Conservation (phyloP, 345 rosid species). For the Chamaenerion angustifolium region DNA sequence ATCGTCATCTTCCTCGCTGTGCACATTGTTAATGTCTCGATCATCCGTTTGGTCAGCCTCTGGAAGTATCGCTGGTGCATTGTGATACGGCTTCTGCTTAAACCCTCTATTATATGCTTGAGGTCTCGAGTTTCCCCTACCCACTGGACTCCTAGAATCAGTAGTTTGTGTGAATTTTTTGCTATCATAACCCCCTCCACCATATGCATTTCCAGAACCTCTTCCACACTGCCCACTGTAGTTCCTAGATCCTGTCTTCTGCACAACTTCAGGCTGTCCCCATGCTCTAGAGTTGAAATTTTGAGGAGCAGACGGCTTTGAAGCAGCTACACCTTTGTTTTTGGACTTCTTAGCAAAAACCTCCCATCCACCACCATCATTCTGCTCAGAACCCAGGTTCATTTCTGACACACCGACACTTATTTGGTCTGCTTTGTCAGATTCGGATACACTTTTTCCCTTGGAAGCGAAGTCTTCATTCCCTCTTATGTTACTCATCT, state of each 20-base stretch:
- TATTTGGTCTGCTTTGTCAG: constrained; percentile 33
- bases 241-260: constrained; percentile 23
- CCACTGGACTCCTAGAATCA: constrained; percentile 26
- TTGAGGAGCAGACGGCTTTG: constrained; percentile 30
- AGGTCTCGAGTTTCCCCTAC: constrained; percentile 36
- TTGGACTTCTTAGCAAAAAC: constrained; percentile 37
- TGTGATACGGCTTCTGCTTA: constrained; percentile 15
- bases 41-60: constrained; percentile 15
- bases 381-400: constrained; percentile 28
- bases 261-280: constrained; percentile 25
- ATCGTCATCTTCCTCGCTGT: constrained; percentile 5
- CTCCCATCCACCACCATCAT: constrained; percentile 58
- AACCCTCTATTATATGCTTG: constrained; percentile 15
- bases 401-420: constrained; percentile 32
- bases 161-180: constrained; percentile 25
- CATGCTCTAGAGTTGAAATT: constrained; percentile 20
- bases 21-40: constrained; percentile 7
- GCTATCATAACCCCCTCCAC: constrained; percentile 30
- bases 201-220: background rate
- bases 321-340: constrained; percentile 39
- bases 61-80: constrained; percentile 20
- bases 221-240: constrained; percentile 17
- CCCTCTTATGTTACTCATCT: constrained; percentile 48
- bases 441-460: constrained; percentile 32
- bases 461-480: constrained; percentile 20